These are phyloP conservation scores for Boletus vermiculosoides DNA, from an alignment of 768 basidiomycete species.

Conservation along the genomic window DNA sequence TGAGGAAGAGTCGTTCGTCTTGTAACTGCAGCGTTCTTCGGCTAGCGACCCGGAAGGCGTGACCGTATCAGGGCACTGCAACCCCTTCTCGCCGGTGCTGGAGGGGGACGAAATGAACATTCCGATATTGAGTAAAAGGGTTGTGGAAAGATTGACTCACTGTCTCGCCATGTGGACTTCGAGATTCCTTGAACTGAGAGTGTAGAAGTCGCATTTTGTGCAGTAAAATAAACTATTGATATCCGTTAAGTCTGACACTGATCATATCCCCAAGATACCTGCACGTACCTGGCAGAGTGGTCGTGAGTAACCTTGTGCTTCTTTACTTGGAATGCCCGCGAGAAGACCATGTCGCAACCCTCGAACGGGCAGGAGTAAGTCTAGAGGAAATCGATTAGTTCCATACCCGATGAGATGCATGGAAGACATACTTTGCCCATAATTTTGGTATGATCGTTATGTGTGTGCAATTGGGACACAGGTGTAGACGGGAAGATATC, in stretches of 20 bases:
- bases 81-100: constrained; percentile 16
- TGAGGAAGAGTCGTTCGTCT: constrained; percentile 14
- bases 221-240: too few relatives aligned
- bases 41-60: too few relatives aligned
- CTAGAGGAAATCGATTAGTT: not conserved
- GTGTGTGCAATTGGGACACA: not conserved
- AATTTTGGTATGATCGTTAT: too few relatives aligned
- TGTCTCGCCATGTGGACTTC: constrained; percentile 5
- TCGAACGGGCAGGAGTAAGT: constrained; percentile 2
- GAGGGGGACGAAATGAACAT: not conserved
- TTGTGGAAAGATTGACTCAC: constrained; percentile 5
- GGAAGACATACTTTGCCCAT: too few relatives aligned
- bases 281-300: constrained; percentile 6
- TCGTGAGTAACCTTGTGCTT: constrained; percentile 14
- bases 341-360: constrained; percentile 10
- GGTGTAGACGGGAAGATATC: not conserved
- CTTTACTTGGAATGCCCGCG: constrained; percentile 3
- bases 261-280: too few relatives aligned
- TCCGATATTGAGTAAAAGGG: too few relatives aligned
- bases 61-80: constrained; percentile 7
- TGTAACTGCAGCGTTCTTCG: constrained; percentile 2
- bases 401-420: too few relatives aligned
- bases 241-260: too few relatives aligned
- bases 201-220: too few relatives aligned
- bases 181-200: too few relatives aligned